phyloP scores from a whole-genome alignment of 176 grass and related monocot genomes.

The Dactylis glomerata region DNA sequence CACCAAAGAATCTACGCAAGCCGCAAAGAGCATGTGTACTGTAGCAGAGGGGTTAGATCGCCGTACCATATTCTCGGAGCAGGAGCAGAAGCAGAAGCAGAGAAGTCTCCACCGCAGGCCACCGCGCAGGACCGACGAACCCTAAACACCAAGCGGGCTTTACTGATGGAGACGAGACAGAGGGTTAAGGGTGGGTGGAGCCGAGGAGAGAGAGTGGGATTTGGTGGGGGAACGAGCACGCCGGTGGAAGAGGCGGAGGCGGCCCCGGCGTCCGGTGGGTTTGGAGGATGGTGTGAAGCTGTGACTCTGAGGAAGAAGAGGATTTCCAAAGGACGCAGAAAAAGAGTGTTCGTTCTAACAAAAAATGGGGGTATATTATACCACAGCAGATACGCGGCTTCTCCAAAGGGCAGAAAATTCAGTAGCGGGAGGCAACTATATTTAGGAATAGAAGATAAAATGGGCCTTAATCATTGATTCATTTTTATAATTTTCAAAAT shows the following conservation, averaged over 20 bases:
- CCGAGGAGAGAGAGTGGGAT: background rate
- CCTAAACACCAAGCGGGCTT: background rate
- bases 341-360: background rate
- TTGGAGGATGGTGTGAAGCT: background rate
- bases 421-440: too few species aligned
- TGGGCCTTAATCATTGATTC: too few species aligned
- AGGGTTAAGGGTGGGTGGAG: background rate
- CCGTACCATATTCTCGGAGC: slow-evolving; percentile 19
- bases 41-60: background rate
- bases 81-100: slow-evolving; percentile 5
- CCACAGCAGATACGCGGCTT: too few species aligned
- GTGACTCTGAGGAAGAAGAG: background rate
- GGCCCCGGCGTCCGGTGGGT: background rate
- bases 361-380: too few species aligned
- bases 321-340: background rate
- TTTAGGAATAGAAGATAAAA: too few species aligned
- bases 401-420: too few species aligned
- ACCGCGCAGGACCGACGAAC: background rate
- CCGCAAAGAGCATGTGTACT: background rate
- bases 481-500: too few species aligned
- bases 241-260: background rate
- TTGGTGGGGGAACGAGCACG: background rate
- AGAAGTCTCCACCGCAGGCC: background rate
- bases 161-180: background rate
- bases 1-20: background rate